Evolutionary conservation across 208 protist genomes (phyloP), one percentile per base, ranked within the genome.

Genomic region (Porcisia deanei): DNA sequence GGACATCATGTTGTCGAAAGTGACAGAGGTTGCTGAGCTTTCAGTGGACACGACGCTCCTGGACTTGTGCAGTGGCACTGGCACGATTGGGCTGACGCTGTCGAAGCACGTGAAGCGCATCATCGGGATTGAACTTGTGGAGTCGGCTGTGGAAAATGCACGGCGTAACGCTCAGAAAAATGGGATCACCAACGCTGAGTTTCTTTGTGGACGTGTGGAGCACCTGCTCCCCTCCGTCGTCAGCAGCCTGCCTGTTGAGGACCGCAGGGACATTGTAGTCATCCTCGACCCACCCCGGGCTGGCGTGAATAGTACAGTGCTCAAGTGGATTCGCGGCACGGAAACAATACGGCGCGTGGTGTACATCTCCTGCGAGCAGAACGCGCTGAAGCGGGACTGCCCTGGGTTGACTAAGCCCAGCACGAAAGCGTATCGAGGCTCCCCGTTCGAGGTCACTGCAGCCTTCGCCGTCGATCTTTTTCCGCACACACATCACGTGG

Each of bases 331-430:
- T n/a, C 90, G 97, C 20, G 85, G 84, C 0, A 98, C 88, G 41
- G 45, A 84, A 41, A 79, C 85, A 8, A 97, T 99, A 60, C 87
- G 97, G 18, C 83, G 89, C 8, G 86, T 99, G 0, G 94, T 99
- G 69, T 99, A 99, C 85, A 98, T 99, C 41, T 98, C 95, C 5
- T 99, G 98, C 70, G 97, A 99, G 74, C 97, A 98, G 75, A 92
- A 88, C 55, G 92, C 96, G 41, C 76, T 99, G 25, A 89, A 91
- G 77, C 82, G 88, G 14, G 95, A 99, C 85, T 95, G 90, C 81
- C 89, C 89, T 5, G 70, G 72, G 10, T 80, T 97, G 54, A 95
- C 88, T 18, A 97, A 97, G 79, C 88, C 88, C 5, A 64, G 82
- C 41, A 94, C 91, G 12, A 96, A 91, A 67, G 90, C 89, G 22